A percentile compares a stretch with the other conserved stretches of the same genome.
These are phyloP conservation scores for Irpex rosettiformis DNA, from an alignment of 1,284 basidiomycete genomes.

Conservation along the genomic window DNA sequence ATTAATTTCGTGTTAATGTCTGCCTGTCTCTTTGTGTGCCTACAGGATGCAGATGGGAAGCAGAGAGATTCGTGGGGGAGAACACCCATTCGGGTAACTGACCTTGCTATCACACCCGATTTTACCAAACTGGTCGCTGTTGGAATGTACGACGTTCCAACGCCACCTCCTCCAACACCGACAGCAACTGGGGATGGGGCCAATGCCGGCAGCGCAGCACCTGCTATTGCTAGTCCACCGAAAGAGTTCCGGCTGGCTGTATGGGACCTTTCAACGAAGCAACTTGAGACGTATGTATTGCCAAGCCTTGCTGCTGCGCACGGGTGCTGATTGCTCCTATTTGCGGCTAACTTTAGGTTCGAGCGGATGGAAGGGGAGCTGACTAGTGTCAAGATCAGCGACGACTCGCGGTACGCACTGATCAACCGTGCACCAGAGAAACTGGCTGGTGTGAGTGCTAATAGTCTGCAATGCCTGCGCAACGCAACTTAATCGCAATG, in stretches of 20 bases:
- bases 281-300: constrained; percentile 55
- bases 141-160: constrained; percentile 54
- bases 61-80: constrained; percentile 67
- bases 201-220: not conserved
- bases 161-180: constrained; percentile 8
- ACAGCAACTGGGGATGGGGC: not conserved
- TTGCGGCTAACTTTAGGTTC: constrained; percentile 40
- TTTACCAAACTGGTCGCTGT: constrained; percentile 79
- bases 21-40: constrained; percentile 1
- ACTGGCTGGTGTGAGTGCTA: constrained; percentile 33
- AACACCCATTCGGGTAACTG: constrained; percentile 83
- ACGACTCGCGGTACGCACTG: constrained; percentile 84
- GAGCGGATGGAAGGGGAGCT: constrained; percentile 73
- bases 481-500: constrained; percentile 5
- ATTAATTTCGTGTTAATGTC: constrained; percentile 4
- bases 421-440: constrained; percentile 83
- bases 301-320: constrained; percentile 3
- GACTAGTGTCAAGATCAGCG: constrained; percentile 85
- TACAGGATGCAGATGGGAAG: constrained; percentile 72
- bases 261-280: constrained; percentile 67
- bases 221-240: constrained; percentile 35
- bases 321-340: constrained; percentile 7
- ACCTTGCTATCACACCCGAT: constrained; percentile 87
- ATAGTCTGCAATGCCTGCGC: not conserved
- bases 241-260: constrained; percentile 69